Conservation (phyloP, 768 basidiomycete species). For the Termitomyces sp. region DNA sequence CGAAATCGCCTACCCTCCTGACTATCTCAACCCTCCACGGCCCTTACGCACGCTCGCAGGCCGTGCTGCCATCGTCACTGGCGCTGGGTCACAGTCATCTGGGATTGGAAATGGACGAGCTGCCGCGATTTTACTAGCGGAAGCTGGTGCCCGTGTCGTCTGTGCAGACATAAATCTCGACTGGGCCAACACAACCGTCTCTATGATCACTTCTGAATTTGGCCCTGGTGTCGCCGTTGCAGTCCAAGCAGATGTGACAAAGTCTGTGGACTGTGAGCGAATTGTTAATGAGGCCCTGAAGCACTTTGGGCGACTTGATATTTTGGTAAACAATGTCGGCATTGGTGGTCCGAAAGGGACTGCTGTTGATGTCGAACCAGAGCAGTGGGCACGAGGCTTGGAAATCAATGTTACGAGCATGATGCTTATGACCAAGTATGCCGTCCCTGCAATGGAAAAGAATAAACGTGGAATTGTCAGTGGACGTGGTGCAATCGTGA, state of each 20-base stretch:
- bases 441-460: slow-evolving; percentile 36
- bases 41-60: slow-evolving; percentile 26
- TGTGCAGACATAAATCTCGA: slow-evolving; percentile 30
- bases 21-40: slow-evolving; percentile 24
- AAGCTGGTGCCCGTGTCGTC: slow-evolving; percentile 31
- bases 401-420: slow-evolving; percentile 36
- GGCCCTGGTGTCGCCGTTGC: slow-evolving; percentile 25
- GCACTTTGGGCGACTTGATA: slow-evolving; percentile 33
- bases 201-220: slow-evolving; percentile 33
- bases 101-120: slow-evolving; percentile 40
- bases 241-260: slow-evolving; percentile 30
- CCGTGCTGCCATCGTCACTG: slow-evolving; percentile 35
- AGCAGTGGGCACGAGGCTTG: slow-evolving; percentile 28
- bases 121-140: slow-evolving; percentile 34
- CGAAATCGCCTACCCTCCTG: slow-evolving; percentile 1
- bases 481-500: slow-evolving; percentile 35
- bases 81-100: slow-evolving; percentile 31
- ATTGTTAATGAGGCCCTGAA: slow-evolving; percentile 27
- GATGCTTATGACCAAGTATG: slow-evolving; percentile 38
- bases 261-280: slow-evolving; percentile 27
- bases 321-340: slow-evolving; percentile 37
- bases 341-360: slow-evolving; percentile 31
- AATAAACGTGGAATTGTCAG: slow-evolving; percentile 21
- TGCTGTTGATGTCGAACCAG: slow-evolving; percentile 30
- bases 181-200: slow-evolving; percentile 30